These are phyloP conservation scores for Pisolithus sp. DNA, from an alignment of 768 basidiomycete genomes.

Conservation along the genomic window DNA sequence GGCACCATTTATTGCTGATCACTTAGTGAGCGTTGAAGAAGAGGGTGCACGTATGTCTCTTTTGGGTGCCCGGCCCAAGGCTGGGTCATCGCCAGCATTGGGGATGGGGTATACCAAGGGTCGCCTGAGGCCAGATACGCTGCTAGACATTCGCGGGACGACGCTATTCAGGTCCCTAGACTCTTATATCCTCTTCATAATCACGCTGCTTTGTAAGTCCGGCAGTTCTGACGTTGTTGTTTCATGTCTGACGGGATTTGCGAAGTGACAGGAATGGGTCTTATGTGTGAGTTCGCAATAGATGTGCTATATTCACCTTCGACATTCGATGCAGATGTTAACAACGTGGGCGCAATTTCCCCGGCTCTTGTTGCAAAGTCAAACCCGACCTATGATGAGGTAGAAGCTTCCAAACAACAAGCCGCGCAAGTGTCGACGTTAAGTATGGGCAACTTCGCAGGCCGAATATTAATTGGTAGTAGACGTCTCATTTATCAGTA, in stretches of 20 bases:
- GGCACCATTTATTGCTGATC: not conserved
- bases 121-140: slow-evolving; percentile 11
- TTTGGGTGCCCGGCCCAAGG: not conserved
- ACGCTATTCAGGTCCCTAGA: slow-evolving; percentile 46
- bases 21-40: not conserved
- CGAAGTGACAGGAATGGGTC: slow-evolving; percentile 62
- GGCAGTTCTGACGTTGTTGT: not conserved
- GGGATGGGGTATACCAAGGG: not conserved
- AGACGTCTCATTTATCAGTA: not conserved
- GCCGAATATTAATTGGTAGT: slow-evolving; percentile 70
- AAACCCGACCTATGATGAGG: slow-evolving; percentile 54
- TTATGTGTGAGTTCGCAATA: slow-evolving; percentile 56
- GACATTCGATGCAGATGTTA: slow-evolving; percentile 49
- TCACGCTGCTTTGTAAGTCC: slow-evolving; percentile 49
- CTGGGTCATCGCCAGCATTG: not conserved
- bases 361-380: slow-evolving; percentile 60
- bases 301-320: not conserved
- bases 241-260: slow-evolving; percentile 1
- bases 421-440: slow-evolving; percentile 79
- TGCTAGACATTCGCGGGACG: slow-evolving; percentile 49
- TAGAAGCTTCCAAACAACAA: slow-evolving; percentile 68
- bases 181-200: slow-evolving; percentile 60
- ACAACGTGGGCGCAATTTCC: slow-evolving; percentile 76
- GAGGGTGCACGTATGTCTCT: not conserved
- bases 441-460: slow-evolving; percentile 75